A percentile compares a stretch with the other conserved stretches of the same genome.
Conservation (phyloP, 306 rosid genomes). For the Castanea sativa region DNA sequence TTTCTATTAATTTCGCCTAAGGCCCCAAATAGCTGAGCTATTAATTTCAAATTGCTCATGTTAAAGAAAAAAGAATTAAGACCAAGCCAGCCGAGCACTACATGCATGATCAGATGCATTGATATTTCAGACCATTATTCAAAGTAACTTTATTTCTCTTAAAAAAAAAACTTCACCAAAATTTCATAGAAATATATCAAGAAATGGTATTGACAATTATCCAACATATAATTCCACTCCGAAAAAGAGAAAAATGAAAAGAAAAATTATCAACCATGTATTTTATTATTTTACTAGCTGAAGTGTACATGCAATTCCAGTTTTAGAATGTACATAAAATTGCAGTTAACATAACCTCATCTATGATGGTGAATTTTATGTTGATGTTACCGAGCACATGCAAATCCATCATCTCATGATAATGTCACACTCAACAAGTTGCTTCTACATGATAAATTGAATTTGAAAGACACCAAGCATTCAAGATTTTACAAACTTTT, state of each 20-base stretch:
- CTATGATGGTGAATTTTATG: too few relatives aligned
- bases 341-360: too few relatives aligned
- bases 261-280: not conserved
- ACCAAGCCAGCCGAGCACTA: constrained; percentile 54
- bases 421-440: not conserved
- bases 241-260: not conserved
- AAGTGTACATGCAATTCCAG: too few relatives aligned
- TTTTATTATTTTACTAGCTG: too few relatives aligned
- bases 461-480: too few relatives aligned
- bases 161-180: not conserved
- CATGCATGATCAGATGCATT: constrained; percentile 33
- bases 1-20: too few relatives aligned
- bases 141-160: not conserved
- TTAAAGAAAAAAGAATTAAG: not conserved
- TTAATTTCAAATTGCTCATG: not conserved
- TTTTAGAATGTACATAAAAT: too few relatives aligned
- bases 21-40: too few relatives aligned
- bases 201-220: too few relatives aligned
- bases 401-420: too few relatives aligned
- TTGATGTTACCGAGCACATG: too few relatives aligned
- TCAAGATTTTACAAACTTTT: too few relatives aligned
- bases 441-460: not conserved
- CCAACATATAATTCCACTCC: not conserved
- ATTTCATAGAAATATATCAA: not conserved
- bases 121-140: constrained; percentile 22